Conservation (phyloP, 495 filamentous ascomycete species). For the Immersiella caudata region DNA sequence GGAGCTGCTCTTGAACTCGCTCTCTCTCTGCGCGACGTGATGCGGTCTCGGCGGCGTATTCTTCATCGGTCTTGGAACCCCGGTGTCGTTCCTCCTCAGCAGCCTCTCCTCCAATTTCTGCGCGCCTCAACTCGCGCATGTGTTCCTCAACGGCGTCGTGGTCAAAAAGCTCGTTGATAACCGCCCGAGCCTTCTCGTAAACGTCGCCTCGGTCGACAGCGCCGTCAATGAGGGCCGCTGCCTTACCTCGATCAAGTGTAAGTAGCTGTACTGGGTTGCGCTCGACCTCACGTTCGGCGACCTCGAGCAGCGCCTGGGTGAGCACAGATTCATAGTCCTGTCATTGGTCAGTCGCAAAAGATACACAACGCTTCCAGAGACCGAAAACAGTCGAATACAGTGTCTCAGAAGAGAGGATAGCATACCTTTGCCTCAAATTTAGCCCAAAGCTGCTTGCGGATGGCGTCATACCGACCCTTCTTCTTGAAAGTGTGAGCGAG, state of each 20-base stretch:
- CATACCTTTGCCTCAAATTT: slow-evolving; percentile 77
- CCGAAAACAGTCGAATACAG: slow-evolving; percentile 1
- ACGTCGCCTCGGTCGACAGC: slow-evolving; percentile 80
- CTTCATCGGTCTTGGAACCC: slow-evolving; percentile 80
- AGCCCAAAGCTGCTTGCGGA: slow-evolving; percentile 79
- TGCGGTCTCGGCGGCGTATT: slow-evolving; percentile 75
- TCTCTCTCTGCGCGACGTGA: slow-evolving; percentile 66
- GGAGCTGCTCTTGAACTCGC: slow-evolving; percentile 63
- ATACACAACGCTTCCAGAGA: slow-evolving; percentile 1
- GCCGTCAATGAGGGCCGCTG: slow-evolving; percentile 82
- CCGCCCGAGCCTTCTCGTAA: slow-evolving; percentile 71
- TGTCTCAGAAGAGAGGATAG: not conserved
- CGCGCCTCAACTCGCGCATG: slow-evolving; percentile 67
- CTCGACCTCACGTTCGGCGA: slow-evolving; percentile 81
- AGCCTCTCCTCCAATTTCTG: slow-evolving; percentile 74
- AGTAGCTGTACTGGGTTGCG: slow-evolving; percentile 72
- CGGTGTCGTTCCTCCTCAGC: slow-evolving; percentile 67
- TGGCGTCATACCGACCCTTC: slow-evolving; percentile 83
- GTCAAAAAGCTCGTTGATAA: slow-evolving; percentile 69
- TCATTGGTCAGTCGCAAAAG: not conserved
- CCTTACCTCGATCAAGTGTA: slow-evolving; percentile 76
- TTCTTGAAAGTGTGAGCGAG: slow-evolving; percentile 85
- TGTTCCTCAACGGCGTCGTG: slow-evolving; percentile 66
- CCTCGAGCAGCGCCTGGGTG: slow-evolving; percentile 64
- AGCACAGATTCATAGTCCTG: slow-evolving; percentile 71